phyloP scores from a whole-genome alignment of 495 filamentous ascomycete species.

The Viridothelium virens region DNA sequence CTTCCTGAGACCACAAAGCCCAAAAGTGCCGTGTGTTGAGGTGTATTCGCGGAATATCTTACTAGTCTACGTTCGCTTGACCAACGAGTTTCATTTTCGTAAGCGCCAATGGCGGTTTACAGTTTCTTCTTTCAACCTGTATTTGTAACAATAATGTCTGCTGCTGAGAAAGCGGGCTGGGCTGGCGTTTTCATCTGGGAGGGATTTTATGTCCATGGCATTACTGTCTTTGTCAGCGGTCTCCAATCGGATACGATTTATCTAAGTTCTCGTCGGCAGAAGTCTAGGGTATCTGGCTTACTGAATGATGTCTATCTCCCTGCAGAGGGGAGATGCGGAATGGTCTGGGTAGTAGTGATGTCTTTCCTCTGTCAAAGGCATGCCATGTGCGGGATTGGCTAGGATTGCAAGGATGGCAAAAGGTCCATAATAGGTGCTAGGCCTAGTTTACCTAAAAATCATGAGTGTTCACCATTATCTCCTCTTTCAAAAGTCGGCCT shows the following conservation, averaged over 20 bases:
- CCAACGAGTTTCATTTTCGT: neutral
- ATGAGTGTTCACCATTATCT: neutral
- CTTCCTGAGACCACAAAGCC: neutral
- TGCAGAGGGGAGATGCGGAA: neutral
- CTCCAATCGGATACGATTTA: neutral
- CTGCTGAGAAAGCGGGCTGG: neutral
- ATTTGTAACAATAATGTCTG: slow-evolving; percentile 11
- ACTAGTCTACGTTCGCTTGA: neutral
- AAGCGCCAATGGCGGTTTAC: neutral
- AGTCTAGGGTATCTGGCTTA: too few species aligned
- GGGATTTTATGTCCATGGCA: neutral
- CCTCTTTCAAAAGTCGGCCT: neutral
- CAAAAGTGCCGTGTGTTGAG: neutral
- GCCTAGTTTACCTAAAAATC: neutral
- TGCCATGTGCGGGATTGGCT: too few species aligned
- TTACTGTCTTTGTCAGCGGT: neutral
- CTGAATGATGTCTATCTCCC: neutral
- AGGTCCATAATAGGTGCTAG: neutral
- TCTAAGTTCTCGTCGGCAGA: neutral
- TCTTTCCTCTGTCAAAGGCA: neutral
- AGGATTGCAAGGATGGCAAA: too few species aligned
- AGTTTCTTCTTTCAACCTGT: neutral
- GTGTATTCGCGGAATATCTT: neutral
- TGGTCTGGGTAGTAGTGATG: neutral
- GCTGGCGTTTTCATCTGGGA: neutral